Evolutionary conservation across 2,329 filamentous ascomycete species (phyloP).

Genomic region (Rasamsonia emersonii): DNA sequence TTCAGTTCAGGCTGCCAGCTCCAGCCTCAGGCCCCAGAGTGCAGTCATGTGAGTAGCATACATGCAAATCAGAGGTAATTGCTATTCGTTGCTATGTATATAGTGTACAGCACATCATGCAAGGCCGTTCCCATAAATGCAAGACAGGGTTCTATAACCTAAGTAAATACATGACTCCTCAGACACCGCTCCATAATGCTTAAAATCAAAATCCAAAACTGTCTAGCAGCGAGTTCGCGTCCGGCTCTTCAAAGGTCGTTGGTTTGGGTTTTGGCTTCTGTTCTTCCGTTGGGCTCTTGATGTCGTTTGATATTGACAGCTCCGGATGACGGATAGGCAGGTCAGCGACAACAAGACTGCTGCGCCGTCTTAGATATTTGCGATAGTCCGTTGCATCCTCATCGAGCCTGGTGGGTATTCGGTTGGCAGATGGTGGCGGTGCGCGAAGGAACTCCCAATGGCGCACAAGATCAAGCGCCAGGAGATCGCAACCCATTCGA

Average conservation of each 20-base stretch:
- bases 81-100: too few relatives aligned
- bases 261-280: slow-evolving; percentile 43
- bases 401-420: slow-evolving; percentile 15
- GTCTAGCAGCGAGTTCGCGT: slow-evolving; percentile 77
- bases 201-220: slow-evolving; percentile 71
- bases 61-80: too few relatives aligned
- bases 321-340: slow-evolving; percentile 17
- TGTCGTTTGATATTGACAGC: slow-evolving; percentile 20
- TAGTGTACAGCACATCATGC: too few relatives aligned
- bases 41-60: too few relatives aligned
- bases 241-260: slow-evolving; percentile 85
- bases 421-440: slow-evolving; percentile 30
- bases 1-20: too few relatives aligned
- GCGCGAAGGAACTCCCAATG: slow-evolving; percentile 42
- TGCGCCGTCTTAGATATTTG: slow-evolving; percentile 60
- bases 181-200: too few relatives aligned
- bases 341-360: slow-evolving; percentile 74
- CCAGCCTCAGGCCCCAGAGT: too few relatives aligned
- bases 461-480: slow-evolving; percentile 67
- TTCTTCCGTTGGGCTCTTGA: slow-evolving; percentile 4
- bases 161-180: background rate
- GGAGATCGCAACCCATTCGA: slow-evolving; percentile 85
- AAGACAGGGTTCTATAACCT: too few relatives aligned
- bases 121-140: too few relatives aligned
- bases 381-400: slow-evolving; percentile 49